A percentile compares a stretch with the other conserved stretches of the same genome.
phyloP scores from a whole-genome alignment of 257 asterid species.

The Scutellaria barbata region DNA sequence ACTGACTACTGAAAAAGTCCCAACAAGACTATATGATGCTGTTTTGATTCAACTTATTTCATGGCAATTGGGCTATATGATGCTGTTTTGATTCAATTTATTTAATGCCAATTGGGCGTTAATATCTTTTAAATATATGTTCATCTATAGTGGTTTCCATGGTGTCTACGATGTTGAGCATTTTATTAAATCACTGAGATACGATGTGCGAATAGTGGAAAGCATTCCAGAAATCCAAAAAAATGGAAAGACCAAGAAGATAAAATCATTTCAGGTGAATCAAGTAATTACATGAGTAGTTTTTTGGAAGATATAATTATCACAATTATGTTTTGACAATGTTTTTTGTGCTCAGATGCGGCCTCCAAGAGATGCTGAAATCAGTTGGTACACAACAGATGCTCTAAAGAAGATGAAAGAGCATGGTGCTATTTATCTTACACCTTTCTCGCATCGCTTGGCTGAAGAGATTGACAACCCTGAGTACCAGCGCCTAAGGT shows the following conservation, averaged over 20 bases:
- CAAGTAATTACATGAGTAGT: constrained; percentile 26
- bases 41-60: constrained; percentile 23
- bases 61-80: constrained; percentile 13
- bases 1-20: not conserved
- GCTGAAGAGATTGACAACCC: constrained; percentile 92
- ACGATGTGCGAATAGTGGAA: constrained; percentile 88
- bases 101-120: constrained; percentile 20
- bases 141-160: constrained; percentile 74
- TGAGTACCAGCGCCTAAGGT: constrained; percentile 93
- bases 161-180: constrained; percentile 95
- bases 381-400: constrained; percentile 85
- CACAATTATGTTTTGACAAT: constrained; percentile 30
- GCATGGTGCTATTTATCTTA: constrained; percentile 94
- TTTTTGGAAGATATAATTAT: constrained; percentile 22
- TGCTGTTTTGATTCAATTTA: constrained; percentile 23
- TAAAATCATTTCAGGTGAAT: constrained; percentile 83
- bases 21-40: not conserved
- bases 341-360: constrained; percentile 59
- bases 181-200: constrained; percentile 82
- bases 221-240: constrained; percentile 77
- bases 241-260: constrained; percentile 88
- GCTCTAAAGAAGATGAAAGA: constrained; percentile 90
- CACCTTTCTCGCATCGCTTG: constrained; percentile 96
- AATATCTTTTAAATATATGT: constrained; percentile 30
- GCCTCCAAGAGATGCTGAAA: constrained; percentile 96